These are phyloP conservation scores for Gaillardinia entomophila DNA, from an alignment of 805 yeast genomes.

Conservation along the genomic window DNA sequence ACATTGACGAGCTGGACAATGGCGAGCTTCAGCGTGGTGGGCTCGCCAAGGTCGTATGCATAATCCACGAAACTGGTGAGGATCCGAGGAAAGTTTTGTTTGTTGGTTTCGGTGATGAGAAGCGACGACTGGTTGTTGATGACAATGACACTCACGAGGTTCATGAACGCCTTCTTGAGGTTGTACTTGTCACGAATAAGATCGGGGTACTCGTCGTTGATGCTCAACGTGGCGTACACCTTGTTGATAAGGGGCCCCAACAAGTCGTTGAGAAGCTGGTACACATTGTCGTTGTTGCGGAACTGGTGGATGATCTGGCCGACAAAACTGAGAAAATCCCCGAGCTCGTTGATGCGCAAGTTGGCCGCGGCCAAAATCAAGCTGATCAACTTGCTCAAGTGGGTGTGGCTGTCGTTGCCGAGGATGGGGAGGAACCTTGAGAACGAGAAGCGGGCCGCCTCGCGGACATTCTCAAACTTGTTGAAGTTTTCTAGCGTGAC, in stretches of 20 bases:
- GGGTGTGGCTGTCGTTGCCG: conserved; percentile 36
- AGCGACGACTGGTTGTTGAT: conserved; percentile 77
- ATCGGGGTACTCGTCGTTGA: conserved; percentile 44
- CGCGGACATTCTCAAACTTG: conserved; percentile 65
- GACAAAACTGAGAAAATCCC: conserved; percentile 77
- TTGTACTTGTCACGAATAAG: conserved; percentile 57
- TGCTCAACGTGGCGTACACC: conserved; percentile 46
- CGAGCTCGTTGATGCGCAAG: conserved; percentile 58
- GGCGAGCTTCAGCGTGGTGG: conserved; percentile 62
- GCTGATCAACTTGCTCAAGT: conserved; percentile 67
- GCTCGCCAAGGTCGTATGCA: conserved; percentile 58
- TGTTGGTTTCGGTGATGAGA: conserved; percentile 64
- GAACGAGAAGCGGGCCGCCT: conserved; percentile 80
- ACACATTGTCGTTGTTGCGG: conserved; percentile 59
- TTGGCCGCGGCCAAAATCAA: conserved; percentile 49
- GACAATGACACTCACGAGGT: conserved; percentile 62
- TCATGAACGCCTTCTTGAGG: conserved; percentile 65
- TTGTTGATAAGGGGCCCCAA: conserved; percentile 69
- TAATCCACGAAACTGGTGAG: conserved; percentile 60
- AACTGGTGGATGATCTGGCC: conserved; percentile 84
- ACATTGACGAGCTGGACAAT: conserved; percentile 63
- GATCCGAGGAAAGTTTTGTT: conserved; percentile 51
- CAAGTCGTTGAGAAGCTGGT: conserved; percentile 66
- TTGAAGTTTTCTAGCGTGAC: conserved; percentile 77
- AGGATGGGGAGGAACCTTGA: conserved; percentile 80